Base-by-base conservation (phyloP, 176 grass and related monocot genomes). In the Paspalum notatum region DNA sequence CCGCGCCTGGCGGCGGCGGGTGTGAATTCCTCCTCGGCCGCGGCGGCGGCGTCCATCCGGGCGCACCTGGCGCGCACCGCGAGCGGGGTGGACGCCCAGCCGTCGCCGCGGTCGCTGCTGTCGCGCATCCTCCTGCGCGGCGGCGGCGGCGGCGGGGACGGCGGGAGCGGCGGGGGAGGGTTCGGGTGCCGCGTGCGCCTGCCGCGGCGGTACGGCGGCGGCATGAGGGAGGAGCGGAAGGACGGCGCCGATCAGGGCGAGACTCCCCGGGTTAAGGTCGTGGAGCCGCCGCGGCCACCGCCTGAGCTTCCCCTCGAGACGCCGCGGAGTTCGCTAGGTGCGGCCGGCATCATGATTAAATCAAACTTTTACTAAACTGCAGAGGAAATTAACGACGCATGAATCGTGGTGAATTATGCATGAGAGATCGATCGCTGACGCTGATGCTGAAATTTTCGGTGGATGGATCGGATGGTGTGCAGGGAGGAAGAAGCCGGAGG, bases 401-500 rank as follows among this genome's bases (percentile, higher is more conserved):
- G 32, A 32, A 32, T 32, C 32, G 32, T 32, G 32, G 32, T 27
- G 7, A 13, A 45, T 58, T 55, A 37, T 15, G 39, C 32, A 32
- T 32, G 18, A 12, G 1, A 22, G 7, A 42, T 20, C 6, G 5
- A 41, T n/a, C 14, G 15, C 3, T 38, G 27, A 63, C 0, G 43
- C 26, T 62, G 10, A 74, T 52, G 50, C 0, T 57, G 51, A 76
- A 20, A 20, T 0, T 62, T 12, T 65, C 22, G 11, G 12, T 62
- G 18, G 4, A 18, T 62, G 55, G n/a, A n/a, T n/a, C n/a, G n/a
- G n/a, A n/a, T n/a, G n/a, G n/a, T n/a, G 10, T 68, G 62, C 92
- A 98, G 96, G 87, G 64, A 93, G 57, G 86, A 93, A 82, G 90
- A 93, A 87, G 62, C 88, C 82, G 1, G 95, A 93, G 74, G 96